Percentiles rank a stretch among this genome's conserved stretches.
These are phyloP conservation scores for Auricularia sp. DNA, from an alignment of 768 basidiomycete species.

Conservation along the genomic window DNA sequence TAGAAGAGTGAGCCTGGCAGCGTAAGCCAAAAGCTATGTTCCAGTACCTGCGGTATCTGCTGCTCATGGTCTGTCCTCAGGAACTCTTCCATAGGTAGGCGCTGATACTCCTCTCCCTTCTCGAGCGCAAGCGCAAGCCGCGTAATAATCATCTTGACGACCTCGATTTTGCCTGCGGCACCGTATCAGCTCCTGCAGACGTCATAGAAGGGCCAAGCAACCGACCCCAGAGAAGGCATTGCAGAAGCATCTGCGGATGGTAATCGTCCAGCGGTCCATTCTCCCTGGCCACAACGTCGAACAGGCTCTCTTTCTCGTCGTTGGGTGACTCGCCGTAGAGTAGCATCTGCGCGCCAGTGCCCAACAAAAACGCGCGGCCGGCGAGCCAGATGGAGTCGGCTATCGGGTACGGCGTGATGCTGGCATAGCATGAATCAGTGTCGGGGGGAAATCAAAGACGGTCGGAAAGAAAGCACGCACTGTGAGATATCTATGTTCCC, in stretches of 20 bases:
- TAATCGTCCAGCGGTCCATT: conserved; percentile 87
- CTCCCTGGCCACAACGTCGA: conserved; percentile 69
- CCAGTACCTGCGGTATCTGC: conserved; percentile 11
- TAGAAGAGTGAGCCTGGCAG: neutral
- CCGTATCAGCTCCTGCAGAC: neutral
- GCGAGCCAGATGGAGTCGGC: conserved; percentile 88
- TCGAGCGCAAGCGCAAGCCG: conserved; percentile 28
- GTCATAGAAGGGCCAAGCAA: neutral
- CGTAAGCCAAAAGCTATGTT: too few species aligned
- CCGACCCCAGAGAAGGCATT: conserved; percentile 88
- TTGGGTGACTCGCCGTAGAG: conserved; percentile 50
- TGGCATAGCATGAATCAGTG: conserved; percentile 18
- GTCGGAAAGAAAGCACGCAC: conserved; percentile 31
- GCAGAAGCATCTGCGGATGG: conserved; percentile 86
- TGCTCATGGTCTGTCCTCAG: conserved; percentile 29
- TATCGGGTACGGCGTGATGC: conserved; percentile 69
- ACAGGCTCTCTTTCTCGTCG: conserved; percentile 40
- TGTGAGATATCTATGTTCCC: conserved; percentile 56
- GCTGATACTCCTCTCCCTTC: conserved; percentile 19
- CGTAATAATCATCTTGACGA: conserved; percentile 74
- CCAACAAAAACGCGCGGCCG: conserved; percentile 71
- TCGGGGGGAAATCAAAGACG: neutral
- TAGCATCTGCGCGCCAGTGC: conserved; percentile 73
- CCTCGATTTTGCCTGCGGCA: conserved; percentile 61
- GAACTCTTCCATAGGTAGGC: conserved; percentile 49